Evolutionary conservation across 257 asterid genomes (phyloP), one percentile per base, ranked within the genome.

Genomic region (Solanum virginianum): DNA sequence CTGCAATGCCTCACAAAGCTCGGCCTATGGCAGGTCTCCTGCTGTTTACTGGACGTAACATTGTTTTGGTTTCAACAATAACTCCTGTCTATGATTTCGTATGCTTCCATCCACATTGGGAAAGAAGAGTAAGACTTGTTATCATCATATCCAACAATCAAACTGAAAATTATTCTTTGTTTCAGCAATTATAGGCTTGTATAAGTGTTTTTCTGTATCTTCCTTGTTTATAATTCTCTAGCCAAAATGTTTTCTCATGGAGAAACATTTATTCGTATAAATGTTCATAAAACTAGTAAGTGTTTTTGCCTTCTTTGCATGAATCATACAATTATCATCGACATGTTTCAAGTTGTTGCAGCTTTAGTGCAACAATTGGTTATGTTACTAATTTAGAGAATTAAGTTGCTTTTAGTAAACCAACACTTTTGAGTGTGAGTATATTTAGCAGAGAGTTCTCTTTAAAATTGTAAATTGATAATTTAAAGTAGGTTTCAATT

Each of bases 101-200:
- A 29, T 95, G 98, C 92, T 96, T 96, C 89, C 97, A 89, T 75
- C 98, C 98, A 0, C 94, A 89, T 88, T 95, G 98, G 99, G 98
- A 96, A 90, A 90, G 96, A 87, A 91, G 98, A 91, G 99, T 94
- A 91, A 79, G 92, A 10, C 70, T 86, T 87, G 65, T 77, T 43
- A 43, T 6, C 26, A 74, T 59, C 49, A 39, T 17, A 10, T 69
- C 84, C 41, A n/a, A n/a, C 15, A 10, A 47, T 24, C 20, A 65
- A 32, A 41, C 10, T 14, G 22, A 60, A 41, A 45, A 22, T 4
- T 26, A 1, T 22, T 60, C 54, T 51, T 59, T 0, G 22, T n/a
- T 57, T 43, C 85, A 57, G 62, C 43, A 26, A 24, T 60, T 45
- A 82, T 43, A 62, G 4, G 45, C 47, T 59, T 62, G 0, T 12